phyloP scores from a whole-genome alignment of 2,329 filamentous ascomycete genomes.

The Clarireedia monteithiana region DNA sequence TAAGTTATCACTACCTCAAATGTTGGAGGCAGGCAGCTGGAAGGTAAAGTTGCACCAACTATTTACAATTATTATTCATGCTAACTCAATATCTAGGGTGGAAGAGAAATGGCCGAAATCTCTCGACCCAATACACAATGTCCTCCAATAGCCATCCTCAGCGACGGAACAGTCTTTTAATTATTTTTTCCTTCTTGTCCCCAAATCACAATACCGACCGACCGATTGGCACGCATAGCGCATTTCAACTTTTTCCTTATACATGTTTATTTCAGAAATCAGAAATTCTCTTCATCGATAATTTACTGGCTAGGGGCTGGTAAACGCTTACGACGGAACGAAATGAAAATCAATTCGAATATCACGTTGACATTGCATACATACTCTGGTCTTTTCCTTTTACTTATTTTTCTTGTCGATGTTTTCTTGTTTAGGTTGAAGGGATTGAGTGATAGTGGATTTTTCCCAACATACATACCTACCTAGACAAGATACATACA shows the following conservation, averaged over 20 bases:
- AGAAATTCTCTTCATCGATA: too few relatives aligned
- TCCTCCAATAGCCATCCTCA: slow-evolving; percentile 91
- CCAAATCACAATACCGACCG: too few relatives aligned
- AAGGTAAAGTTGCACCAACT: slow-evolving; percentile 56
- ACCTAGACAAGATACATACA: too few relatives aligned
- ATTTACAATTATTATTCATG: not conserved
- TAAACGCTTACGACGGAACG: not conserved
- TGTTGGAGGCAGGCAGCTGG: slow-evolving; percentile 95
- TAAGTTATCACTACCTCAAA: slow-evolving; percentile 69
- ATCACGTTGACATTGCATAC: not conserved
- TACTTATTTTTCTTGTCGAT: not conserved
- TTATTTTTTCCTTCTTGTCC: not conserved
- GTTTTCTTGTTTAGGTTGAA: too few relatives aligned
- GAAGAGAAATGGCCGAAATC: slow-evolving; percentile 91
- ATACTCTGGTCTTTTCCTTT: not conserved
- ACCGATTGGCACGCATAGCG: not conserved
- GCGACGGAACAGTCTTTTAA: slow-evolving; percentile 93
- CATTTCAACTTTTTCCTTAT: slow-evolving; percentile 1
- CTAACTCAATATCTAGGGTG: slow-evolving; percentile 51
- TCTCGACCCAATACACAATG: slow-evolving; percentile 80
- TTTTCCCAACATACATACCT: too few relatives aligned
- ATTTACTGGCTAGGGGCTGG: not conserved
- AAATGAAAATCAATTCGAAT: not conserved
- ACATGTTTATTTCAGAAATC: not conserved
- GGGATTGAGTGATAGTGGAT: too few relatives aligned